Evolutionary conservation across 2,329 filamentous ascomycete genomes (phyloP).

Genomic region (Clarireedia sp.): DNA sequence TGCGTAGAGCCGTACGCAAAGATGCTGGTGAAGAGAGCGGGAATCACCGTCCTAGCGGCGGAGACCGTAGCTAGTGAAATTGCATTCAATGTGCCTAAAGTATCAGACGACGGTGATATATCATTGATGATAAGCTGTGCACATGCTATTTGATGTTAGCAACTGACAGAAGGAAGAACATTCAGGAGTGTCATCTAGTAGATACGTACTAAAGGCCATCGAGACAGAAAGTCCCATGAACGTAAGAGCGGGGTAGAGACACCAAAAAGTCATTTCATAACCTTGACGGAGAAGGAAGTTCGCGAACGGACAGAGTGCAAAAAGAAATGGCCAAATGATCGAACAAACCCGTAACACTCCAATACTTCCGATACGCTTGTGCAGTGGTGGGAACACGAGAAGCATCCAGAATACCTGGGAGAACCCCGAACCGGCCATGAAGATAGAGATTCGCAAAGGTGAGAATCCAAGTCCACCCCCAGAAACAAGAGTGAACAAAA

Average conservation of each 20-base stretch:
- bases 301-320: constrained; percentile 44
- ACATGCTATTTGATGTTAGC: constrained; percentile 41
- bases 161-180: too few species aligned
- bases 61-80: constrained; percentile 54
- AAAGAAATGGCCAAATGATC: constrained; percentile 56
- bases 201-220: constrained; percentile 42
- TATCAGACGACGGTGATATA: constrained; percentile 54
- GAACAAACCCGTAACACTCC: constrained; percentile 54
- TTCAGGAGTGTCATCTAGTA: constrained; percentile 15
- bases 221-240: constrained; percentile 44
- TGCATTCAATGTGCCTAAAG: constrained; percentile 65
- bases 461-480: constrained; percentile 61
- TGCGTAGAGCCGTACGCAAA: constrained; percentile 59
- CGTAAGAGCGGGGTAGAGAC: constrained; percentile 36
- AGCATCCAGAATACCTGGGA: constrained; percentile 67
- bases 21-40: constrained; percentile 57
- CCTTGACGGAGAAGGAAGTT: constrained; percentile 47
- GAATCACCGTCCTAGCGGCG: constrained; percentile 56
- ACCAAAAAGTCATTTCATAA: constrained; percentile 30
- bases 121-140: constrained; percentile 71
- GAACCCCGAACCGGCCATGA: constrained; percentile 56
- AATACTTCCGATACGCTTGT: constrained; percentile 58
- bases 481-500: constrained; percentile 53
- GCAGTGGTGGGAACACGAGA: constrained; percentile 59
- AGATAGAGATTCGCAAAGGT: constrained; percentile 54